Base-by-base conservation (phyloP, 768 basidiomycete genomes). In the Lepiota brunneoincarnata region DNA sequence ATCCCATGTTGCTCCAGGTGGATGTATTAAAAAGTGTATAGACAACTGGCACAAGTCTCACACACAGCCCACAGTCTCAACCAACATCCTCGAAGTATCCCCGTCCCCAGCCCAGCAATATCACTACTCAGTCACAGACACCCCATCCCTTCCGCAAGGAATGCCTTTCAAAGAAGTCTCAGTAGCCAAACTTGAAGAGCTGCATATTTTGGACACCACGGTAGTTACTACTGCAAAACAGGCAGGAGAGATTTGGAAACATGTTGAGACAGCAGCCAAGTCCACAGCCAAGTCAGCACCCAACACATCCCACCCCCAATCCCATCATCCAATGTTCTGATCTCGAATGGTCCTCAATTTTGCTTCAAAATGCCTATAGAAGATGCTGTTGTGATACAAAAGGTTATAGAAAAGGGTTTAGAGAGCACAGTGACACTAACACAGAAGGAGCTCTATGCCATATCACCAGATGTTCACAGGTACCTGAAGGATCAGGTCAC, bases 381-480 rank as follows among this genome's bases (percentile, higher is more conserved):
- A 49, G 50, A 60, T 20, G 21, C 56, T 1, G 41, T 35, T 14
- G 9, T 58, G 1, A 24, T 56, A 17, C 47, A 43, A 3, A 36
- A 26, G 5, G 49, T 62, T 1, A 44, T 58, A 2, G 38, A 61
- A 14, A 35, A 43, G 0, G 44, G 51, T 1, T 41, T 65, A 5
- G 57, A 62, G 11, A 44, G 23, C 2, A 21, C 59, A 3, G 53
- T 65, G 7, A 55, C 57, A 1, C 28, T 66, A 2, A 57, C 63
- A 2, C 49, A 41, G 6, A 41, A 51, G 2, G 61, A 66, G 46
- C 49, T 65, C 2, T 39, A 59, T 0, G 55, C 58, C 0, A 41
- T 58, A 0, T 41, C 65, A 0, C 61, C 63, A 0, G 61, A 61
- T 1, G 41, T 66, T 7, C 49, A 61, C 0, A 56, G 55, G 17